phyloP scores from a whole-genome alignment of 2,329 filamentous ascomycete genomes.

The Fusarium austroafricanum region DNA sequence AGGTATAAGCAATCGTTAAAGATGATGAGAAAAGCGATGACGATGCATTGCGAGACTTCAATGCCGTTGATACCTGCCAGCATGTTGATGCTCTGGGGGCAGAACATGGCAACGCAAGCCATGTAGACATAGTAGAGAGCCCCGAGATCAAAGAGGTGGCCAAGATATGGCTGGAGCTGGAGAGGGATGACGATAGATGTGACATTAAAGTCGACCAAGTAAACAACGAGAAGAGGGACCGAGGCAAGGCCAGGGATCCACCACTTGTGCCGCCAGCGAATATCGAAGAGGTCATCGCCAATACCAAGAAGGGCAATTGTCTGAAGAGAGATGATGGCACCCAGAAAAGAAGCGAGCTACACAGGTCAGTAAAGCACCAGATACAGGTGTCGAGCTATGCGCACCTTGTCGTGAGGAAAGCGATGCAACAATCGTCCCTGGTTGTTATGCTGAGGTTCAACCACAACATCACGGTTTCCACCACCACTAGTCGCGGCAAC shows the following conservation, averaged over 20 bases:
- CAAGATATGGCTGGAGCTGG: constrained; percentile 84
- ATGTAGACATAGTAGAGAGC: constrained; percentile 95
- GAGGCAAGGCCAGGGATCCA: constrained; percentile 95
- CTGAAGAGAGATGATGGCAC: constrained; percentile 92
- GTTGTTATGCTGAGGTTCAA: constrained; percentile 78
- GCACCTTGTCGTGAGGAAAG: constrained; percentile 93
- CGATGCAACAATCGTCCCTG: constrained; percentile 87
- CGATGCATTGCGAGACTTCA: constrained; percentile 92
- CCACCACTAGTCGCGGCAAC: constrained; percentile 94
- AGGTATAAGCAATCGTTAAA: constrained; percentile 93
- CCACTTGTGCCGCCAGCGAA: constrained; percentile 98
- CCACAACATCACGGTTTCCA: constrained; percentile 87
- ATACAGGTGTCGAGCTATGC: background rate
- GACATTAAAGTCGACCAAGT: constrained; percentile 98
- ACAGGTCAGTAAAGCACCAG: background rate
- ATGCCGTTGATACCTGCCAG: constrained; percentile 99
- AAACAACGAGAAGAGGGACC: constrained; percentile 93
- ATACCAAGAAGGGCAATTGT: constrained; percentile 91
- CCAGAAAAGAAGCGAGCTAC: constrained; percentile 92
- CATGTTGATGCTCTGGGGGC: constrained; percentile 99
- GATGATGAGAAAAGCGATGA: constrained; percentile 85
- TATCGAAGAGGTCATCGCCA: constrained; percentile 96
- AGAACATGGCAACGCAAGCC: constrained; percentile 96
- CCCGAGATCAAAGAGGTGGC: constrained; percentile 85
- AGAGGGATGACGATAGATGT: constrained; percentile 94